Conservation (phyloP, 116 monocot species). For the Iris pallida region DNA sequence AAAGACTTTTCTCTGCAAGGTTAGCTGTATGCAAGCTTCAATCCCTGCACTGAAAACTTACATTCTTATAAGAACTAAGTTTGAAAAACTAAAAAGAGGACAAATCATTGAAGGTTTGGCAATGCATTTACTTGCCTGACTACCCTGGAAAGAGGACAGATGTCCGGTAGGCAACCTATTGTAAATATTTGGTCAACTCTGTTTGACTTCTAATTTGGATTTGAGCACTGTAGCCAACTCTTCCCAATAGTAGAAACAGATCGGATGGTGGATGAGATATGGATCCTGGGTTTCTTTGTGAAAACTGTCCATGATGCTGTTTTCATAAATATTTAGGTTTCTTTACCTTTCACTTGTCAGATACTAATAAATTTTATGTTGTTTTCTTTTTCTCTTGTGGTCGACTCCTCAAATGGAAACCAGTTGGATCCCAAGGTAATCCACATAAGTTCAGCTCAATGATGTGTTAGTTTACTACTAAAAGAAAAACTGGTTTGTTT, state of each 20-base stretch:
- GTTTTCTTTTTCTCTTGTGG: slow-evolving; percentile 11
- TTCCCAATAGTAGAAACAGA: neutral
- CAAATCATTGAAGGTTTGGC: no score
- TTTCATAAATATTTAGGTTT: neutral
- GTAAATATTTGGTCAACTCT: neutral
- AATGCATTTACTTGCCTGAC: no score
- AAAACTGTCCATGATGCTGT: neutral
- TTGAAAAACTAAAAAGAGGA: neutral
- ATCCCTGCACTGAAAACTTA: neutral
- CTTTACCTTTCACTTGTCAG: slow-evolving; percentile 2
- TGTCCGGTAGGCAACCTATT: neutral
- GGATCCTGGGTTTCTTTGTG: neutral
- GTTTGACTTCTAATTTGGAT: neutral
- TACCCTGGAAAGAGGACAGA: neutral
- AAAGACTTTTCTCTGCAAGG: slow-evolving; percentile 97
- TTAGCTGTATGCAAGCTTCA: slow-evolving; percentile 20
- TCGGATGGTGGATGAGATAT: neutral
- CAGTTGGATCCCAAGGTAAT: slow-evolving; percentile 87
- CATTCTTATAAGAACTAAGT: neutral
- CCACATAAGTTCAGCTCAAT: no score
- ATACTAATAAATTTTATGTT: slow-evolving; percentile 14
- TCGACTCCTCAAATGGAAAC: slow-evolving; percentile 21
- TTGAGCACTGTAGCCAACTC: neutral
- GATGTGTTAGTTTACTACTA: no score
- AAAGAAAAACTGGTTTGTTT: no score